These are phyloP conservation scores for Paraurostyla sp. DNA, from an alignment of 73 alveolate species.

Conservation along the genomic window DNA sequence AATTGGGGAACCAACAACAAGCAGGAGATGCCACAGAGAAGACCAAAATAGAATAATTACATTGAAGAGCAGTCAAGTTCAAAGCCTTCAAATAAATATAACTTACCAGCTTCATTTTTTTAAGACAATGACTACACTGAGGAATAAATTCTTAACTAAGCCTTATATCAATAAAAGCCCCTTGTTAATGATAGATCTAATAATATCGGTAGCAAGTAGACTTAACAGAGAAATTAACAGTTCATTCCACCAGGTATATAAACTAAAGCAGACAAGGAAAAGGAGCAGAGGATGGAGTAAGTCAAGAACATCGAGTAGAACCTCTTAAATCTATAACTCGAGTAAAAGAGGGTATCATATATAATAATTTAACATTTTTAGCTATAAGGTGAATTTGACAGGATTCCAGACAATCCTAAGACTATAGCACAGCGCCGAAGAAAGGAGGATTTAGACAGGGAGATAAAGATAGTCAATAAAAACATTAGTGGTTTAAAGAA, in stretches of 20 bases:
- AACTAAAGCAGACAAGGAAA: constrained; percentile 27
- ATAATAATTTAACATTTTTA: background rate
- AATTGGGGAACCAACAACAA: background rate
- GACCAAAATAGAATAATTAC: background rate
- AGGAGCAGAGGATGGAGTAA: constrained; percentile 4
- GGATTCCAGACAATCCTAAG: constrained; percentile 73
- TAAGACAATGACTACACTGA: constrained; percentile 11
- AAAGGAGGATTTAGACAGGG: constrained; percentile 73
- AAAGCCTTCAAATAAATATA: background rate
- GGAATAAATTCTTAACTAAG: background rate
- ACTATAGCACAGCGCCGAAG: constrained; percentile 76
- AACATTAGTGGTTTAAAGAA: constrained; percentile 63
- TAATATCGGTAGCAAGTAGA: background rate
- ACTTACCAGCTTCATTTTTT: constrained; percentile 54
- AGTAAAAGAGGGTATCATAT: too few relatives aligned
- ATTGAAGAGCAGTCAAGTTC: background rate
- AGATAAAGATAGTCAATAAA: constrained; percentile 52
- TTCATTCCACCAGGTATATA: constrained; percentile 1
- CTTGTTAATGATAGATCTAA: constrained; percentile 37
- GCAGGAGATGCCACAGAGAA: background rate
- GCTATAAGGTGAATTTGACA: constrained; percentile 65
- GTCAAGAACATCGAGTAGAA: constrained; percentile 63
- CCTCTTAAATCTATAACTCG: constrained; percentile 58
- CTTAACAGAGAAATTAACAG: background rate
- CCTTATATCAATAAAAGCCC: constrained; percentile 36